Conservation (phyloP, 352 stramenopile species). For the Phytophthora foliorum region DNA sequence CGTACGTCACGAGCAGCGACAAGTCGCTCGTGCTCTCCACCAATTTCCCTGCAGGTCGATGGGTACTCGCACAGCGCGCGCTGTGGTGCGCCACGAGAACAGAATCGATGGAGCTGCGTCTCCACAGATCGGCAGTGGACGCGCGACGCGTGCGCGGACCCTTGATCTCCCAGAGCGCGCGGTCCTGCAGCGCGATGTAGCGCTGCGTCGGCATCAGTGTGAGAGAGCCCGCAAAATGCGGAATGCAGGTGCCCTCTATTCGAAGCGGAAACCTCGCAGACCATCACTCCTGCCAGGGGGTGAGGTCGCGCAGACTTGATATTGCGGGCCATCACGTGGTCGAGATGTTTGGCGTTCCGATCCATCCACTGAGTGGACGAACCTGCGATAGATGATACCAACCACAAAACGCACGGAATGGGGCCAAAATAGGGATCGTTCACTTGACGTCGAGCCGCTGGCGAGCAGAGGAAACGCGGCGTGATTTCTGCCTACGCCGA, state of each 20-base stretch:
- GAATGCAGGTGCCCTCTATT: neutral
- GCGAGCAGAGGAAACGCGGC: neutral
- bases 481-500: too few relatives aligned
- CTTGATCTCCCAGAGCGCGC: conserved; percentile 18
- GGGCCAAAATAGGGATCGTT: neutral
- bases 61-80: conserved; percentile 19
- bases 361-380: neutral
- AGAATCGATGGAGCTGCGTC: conserved; percentile 25
- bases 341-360: neutral
- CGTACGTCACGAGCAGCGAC: conserved; percentile 28
- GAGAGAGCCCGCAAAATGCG: conserved; percentile 1
- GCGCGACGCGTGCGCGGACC: conserved; percentile 22
- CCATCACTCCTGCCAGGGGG: neutral
- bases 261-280: neutral
- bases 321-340: neutral
- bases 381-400: neutral
- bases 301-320: neutral
- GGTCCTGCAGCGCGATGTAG: conserved; percentile 36
- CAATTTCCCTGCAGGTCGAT: conserved; percentile 22
- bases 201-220: conserved; percentile 33
- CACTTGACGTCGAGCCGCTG: neutral
- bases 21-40: conserved; percentile 38
- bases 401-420: neutral
- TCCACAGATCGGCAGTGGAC: conserved; percentile 23
- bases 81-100: conserved; percentile 1